These are phyloP conservation scores for Cicer pinnatifidum DNA, from an alignment of 306 rosid genomes.

Conservation along the genomic window DNA sequence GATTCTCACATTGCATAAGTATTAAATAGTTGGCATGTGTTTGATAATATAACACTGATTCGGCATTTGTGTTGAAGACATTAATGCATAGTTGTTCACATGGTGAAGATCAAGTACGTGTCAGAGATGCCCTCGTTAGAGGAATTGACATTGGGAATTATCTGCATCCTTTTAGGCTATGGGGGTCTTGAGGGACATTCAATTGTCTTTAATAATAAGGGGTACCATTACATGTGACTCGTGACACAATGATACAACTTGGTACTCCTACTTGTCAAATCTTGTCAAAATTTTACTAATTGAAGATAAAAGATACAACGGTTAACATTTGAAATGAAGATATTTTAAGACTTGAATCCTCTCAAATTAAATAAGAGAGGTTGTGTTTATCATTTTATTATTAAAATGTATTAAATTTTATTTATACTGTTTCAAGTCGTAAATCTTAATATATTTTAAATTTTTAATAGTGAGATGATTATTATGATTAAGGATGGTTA, in stretches of 20 bases:
- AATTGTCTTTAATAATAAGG: slow-evolving; percentile 32
- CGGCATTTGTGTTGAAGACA: slow-evolving; percentile 36
- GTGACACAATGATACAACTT: slow-evolving; percentile 32
- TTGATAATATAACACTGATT: slow-evolving; percentile 33
- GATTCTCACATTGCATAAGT: slow-evolving; percentile 12
- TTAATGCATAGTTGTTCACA: slow-evolving; percentile 45
- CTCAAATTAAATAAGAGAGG: too few relatives aligned
- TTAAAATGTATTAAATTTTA: too few relatives aligned
- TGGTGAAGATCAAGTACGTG: slow-evolving; percentile 45
- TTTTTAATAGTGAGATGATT: too few relatives aligned
- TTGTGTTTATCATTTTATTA: too few relatives aligned
- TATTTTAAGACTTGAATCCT: too few relatives aligned
- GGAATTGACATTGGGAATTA: slow-evolving; percentile 23
- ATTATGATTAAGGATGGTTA: too few relatives aligned
- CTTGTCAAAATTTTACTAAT: not conserved
- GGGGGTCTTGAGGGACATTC: slow-evolving; percentile 37
- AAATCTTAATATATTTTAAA: too few relatives aligned
- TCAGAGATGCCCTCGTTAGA: slow-evolving; percentile 37
- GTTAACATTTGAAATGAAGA: too few relatives aligned
- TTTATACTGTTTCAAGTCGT: too few relatives aligned
- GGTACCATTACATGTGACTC: slow-evolving; percentile 45
- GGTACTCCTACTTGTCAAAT: slow-evolving; percentile 13
- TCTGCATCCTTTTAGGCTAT: slow-evolving; percentile 18
- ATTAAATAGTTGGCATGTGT: slow-evolving; percentile 17
- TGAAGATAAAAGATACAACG: too few relatives aligned